A percentile compares a stretch with the other conserved stretches of the same genome.
Conservation (phyloP, 106 monocot genomes). For the Ottelia alismoides region DNA sequence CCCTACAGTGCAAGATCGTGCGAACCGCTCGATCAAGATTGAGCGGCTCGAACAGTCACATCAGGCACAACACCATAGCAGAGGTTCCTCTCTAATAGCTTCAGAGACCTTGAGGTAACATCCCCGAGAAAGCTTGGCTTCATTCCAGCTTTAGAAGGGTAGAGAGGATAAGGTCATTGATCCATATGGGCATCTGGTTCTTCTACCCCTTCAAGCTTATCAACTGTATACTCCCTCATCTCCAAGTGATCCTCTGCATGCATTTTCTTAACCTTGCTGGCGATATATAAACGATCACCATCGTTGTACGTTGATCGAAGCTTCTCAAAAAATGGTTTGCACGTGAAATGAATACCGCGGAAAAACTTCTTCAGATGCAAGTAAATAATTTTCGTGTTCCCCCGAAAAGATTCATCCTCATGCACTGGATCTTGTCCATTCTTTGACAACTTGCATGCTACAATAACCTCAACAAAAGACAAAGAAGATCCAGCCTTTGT, state of each 20-base stretch:
- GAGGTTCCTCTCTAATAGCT: too few species aligned
- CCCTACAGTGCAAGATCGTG: too few species aligned
- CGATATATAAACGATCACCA: conserved; percentile 67
- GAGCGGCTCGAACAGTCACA: too few species aligned
- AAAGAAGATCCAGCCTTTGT: conserved; percentile 46
- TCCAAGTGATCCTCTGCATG: conserved; percentile 51
- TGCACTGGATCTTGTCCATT: conserved; percentile 28
- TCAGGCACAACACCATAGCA: too few species aligned
- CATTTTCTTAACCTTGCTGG: conserved; percentile 88
- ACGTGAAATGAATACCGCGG: conserved; percentile 68
- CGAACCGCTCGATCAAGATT: too few species aligned
- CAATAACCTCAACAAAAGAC: conserved; percentile 64
- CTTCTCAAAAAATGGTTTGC: conserved; percentile 47
- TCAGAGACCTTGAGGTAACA: too few species aligned
- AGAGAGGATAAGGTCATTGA: conserved; percentile 69
- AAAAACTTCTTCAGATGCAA: conserved; percentile 88
- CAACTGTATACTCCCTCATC: conserved; percentile 74
- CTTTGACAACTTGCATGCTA: too few species aligned
- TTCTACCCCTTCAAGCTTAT: conserved; percentile 48
- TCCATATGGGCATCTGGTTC: conserved; percentile 27
- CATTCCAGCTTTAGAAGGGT: conserved; percentile 78
- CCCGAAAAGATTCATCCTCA: background rate
- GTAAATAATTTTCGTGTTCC: conserved; percentile 29
- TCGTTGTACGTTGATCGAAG: conserved; percentile 68
- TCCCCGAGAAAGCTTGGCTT: conserved; percentile 54